Base-by-base conservation (phyloP, 352 stramenopile species). In the Pythium brassicae region DNA sequence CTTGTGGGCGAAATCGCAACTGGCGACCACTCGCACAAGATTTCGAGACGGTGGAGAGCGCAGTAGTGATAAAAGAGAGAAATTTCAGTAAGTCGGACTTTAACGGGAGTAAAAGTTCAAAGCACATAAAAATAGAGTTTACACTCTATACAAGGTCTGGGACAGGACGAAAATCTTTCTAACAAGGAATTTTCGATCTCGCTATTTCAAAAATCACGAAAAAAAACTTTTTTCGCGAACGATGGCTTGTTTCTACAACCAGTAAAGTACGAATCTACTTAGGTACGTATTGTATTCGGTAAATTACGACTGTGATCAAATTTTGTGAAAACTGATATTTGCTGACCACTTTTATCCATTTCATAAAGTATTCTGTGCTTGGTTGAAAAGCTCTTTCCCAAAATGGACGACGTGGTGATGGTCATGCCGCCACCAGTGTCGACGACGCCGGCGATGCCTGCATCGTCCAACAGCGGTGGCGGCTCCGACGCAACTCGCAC, bases 401-500 rank as follows among this genome's bases (percentile, higher is more conserved):
- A 35, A 35, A 35, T 35, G 29, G 29, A 35, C 29, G 29, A 35
- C 29, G 29, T 35, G 4, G 29, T 35, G 5, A 4, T 35, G 5
- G 29, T 35, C 29, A 35, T 9, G 9, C 9, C 29, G 9, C 29
- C 29, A 35, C 29, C 29, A 35, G 9, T 9, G 27, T 12, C 15
- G 7, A 22, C 22, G 32, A 59, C 20, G 37, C 50, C 35, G 12
- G 25, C 25, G 44, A 15, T 12, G 0, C 43, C 61, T 5, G 46
- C 62, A 19, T 20, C 15, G 12, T 20, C 39, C 39, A n/a, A 11
- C 11, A 42, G 35, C 35, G 29, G 11, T 14, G 35, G 8, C 35
- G 39, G 12, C 17, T 5, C 15, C 39, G 39, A 77, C 10, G 45
- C 40, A 23, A 67, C 67, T 15, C 74, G 78, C 40, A 85, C 73